phyloP scores from a whole-genome alignment of 2,329 filamentous ascomycete genomes.

The Sporothrix phasma region DNA sequence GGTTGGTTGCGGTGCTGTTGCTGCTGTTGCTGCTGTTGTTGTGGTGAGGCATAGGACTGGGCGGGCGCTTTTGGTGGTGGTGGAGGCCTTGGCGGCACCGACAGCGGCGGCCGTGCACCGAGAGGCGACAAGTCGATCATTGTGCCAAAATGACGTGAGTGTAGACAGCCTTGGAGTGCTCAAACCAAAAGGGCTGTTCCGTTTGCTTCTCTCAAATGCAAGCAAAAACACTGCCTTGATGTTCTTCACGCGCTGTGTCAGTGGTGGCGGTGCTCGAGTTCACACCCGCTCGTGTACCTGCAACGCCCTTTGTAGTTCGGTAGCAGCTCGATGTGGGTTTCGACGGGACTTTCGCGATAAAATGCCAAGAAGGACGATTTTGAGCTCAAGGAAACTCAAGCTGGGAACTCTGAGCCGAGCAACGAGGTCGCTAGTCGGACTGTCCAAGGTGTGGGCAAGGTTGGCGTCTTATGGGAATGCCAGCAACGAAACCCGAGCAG shows the following conservation, averaged over 20 bases:
- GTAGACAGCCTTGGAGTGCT: background rate
- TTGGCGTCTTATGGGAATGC: background rate
- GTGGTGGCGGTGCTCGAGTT: too few relatives aligned
- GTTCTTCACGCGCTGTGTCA: too few relatives aligned
- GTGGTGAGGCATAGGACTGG: background rate
- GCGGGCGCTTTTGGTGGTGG: background rate
- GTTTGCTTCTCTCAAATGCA: too few relatives aligned
- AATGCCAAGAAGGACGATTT: too few relatives aligned
- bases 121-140: conserved; percentile 16
- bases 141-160: background rate
- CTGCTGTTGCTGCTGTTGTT: conserved; percentile 1
- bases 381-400: background rate
- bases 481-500: background rate
- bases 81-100: background rate
- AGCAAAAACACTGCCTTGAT: too few relatives aligned
- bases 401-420: background rate
- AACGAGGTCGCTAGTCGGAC: background rate
- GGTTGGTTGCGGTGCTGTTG: background rate
- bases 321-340: too few relatives aligned
- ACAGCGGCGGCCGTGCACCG: background rate
- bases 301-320: too few relatives aligned
- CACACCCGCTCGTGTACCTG: too few relatives aligned
- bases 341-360: too few relatives aligned
- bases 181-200: too few relatives aligned
- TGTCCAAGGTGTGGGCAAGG: background rate